Evolutionary conservation across 2,329 filamentous ascomycete genomes (phyloP).

Genomic region (Chrysoporthe deuterocubensis): DNA sequence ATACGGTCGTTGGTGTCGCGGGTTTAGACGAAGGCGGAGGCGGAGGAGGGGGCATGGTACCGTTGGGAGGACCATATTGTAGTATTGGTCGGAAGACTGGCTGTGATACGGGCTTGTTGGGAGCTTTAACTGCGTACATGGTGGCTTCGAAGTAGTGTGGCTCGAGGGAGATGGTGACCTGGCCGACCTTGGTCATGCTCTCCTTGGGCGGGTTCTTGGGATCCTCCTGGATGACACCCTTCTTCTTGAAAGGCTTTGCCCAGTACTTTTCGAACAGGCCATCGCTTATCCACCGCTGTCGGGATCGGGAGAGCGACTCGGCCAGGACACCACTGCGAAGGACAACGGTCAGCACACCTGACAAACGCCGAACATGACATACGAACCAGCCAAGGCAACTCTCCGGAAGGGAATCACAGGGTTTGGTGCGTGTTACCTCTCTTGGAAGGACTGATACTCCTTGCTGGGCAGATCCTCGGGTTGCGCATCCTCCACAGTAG

Average conservation of each 20-base stretch:
- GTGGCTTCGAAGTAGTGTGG: slow-evolving; percentile 80
- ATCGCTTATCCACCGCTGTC: slow-evolving; percentile 72
- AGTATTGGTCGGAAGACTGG: slow-evolving; percentile 58
- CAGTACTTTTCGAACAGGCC: slow-evolving; percentile 79
- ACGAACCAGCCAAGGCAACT: not conserved
- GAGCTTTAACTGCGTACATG: slow-evolving; percentile 72
- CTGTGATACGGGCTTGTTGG: slow-evolving; percentile 52
- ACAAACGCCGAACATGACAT: not conserved
- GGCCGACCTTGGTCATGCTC: slow-evolving; percentile 73
- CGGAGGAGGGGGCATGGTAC: slow-evolving; percentile 60
- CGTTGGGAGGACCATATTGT: slow-evolving; percentile 69
- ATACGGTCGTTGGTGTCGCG: slow-evolving; percentile 34
- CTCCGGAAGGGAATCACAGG: not conserved
- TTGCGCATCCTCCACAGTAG: slow-evolving; percentile 71
- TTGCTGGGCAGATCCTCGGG: slow-evolving; percentile 62
- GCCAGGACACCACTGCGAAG: slow-evolving; percentile 69
- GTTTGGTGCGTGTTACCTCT: slow-evolving; percentile 57
- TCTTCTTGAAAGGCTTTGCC: slow-evolving; percentile 73
- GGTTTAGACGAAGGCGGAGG: slow-evolving; percentile 38
- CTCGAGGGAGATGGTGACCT: slow-evolving; percentile 75
- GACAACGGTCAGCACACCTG: slow-evolving; percentile 30
- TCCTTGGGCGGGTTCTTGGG: slow-evolving; percentile 71
- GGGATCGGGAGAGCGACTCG: slow-evolving; percentile 74
- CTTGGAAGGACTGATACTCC: slow-evolving; percentile 75
- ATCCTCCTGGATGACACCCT: slow-evolving; percentile 66